Evolutionary conservation across 352 stramenopile genomes (phyloP), one percentile per base, ranked within the genome.

Genomic region (Phytopythium delawarense): DNA sequence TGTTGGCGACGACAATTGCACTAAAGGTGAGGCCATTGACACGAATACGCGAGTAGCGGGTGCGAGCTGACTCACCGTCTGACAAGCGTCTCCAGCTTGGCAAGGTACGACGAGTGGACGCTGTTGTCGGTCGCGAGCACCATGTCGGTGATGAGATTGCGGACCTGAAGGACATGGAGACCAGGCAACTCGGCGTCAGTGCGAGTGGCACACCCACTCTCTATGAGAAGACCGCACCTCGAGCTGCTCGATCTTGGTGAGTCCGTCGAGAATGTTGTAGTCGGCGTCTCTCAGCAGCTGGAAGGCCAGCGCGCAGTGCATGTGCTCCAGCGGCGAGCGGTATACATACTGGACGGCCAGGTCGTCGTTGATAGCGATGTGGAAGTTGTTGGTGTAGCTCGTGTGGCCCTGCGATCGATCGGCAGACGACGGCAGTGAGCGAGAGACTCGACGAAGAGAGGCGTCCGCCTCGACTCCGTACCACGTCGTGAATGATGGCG

Each of bases 61-160:
- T n/a, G 2, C 2, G 28, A 45, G 16, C 8, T 16, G 23, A 46
- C 64, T 20, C 64, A 90, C 75, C 80, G 76, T 28, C 72, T 62
- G 15, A 93, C 71, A n/a, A 95, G 67, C 9, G 74, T 73, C 40
- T 96, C 85, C 23, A 96, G 72, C 30, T 92, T 91, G 34, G 70
- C 71, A 23, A 94, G 70, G 61, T 91, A 88, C n/a, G 79, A 66
- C 30, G 84, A 84, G 65, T 96, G 88, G 37, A 92, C 77, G 39
- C 75, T 89, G 65, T 96, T 96, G 69, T 96, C 87, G 0, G 88
- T 97, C n/a, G 86, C 80, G 2, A 97, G 76, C 15, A 97, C 85
- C 74, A 92, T 91, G 61, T 94, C 79, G 52, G 81, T 92, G 65
- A 95, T 87, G 37, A 91, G 66, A 48, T 79, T 89, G 32, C 84